phyloP scores from a whole-genome alignment of 164 flowering plant species.

The Umbellularia californica region DNA sequence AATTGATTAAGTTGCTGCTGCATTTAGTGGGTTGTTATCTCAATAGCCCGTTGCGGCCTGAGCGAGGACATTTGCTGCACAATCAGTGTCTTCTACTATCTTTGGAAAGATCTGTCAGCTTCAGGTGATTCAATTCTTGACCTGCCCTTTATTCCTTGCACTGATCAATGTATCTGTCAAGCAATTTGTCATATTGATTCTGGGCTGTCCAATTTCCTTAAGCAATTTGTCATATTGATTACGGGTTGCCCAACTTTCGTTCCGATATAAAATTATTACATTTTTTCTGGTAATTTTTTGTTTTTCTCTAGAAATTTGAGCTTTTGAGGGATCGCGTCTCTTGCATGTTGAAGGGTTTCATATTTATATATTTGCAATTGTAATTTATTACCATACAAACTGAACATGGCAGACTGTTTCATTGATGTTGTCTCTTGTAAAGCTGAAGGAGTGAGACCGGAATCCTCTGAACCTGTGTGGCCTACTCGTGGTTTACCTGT shows the following conservation, averaged over 20 bases:
- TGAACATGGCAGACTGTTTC: too few relatives aligned
- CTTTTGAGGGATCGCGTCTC: too few relatives aligned
- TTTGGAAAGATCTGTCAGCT: background rate
- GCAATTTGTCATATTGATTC: background rate
- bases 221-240: background rate
- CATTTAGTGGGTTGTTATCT: background rate
- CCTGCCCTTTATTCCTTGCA: background rate
- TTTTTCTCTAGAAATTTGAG: too few relatives aligned
- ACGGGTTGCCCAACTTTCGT: too few relatives aligned
- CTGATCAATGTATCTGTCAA: background rate
- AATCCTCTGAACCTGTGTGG: too few relatives aligned
- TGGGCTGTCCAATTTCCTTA: background rate
- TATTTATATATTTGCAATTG: too few relatives aligned
- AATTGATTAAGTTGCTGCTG: constrained; percentile 6
- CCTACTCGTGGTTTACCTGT: too few relatives aligned
- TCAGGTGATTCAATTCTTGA: background rate
- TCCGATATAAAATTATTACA: background rate
- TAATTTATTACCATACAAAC: too few relatives aligned
- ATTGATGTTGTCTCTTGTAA: too few relatives aligned
- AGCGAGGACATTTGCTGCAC: background rate
- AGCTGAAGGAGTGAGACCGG: too few relatives aligned
- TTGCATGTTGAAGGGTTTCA: too few relatives aligned
- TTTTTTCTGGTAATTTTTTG: too few relatives aligned
- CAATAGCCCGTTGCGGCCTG: background rate
- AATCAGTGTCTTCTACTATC: background rate